A percentile compares a stretch with the other conserved stretches of the same genome.
These are phyloP conservation scores for Tillandsia fasciculata DNA, from an alignment of 176 grass and related monocot genomes.

Conservation along the genomic window DNA sequence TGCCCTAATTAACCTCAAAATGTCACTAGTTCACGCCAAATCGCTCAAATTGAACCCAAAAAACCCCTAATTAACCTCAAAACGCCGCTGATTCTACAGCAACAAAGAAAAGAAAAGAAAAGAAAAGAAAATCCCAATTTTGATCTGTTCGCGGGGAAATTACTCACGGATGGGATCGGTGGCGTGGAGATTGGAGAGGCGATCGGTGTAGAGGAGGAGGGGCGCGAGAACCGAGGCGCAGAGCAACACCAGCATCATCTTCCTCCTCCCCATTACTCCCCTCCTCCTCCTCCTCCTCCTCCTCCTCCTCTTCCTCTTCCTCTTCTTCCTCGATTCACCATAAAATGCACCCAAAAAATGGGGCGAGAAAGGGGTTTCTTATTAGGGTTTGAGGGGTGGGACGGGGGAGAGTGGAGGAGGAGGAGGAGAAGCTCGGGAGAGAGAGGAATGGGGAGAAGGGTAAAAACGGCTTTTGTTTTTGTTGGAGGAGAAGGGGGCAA, in stretches of 20 bases:
- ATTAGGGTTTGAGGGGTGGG: too few relatives aligned
- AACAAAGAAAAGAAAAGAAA: not conserved
- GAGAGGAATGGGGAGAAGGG: too few relatives aligned
- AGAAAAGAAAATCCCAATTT: not conserved
- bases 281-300: constrained; percentile 6
- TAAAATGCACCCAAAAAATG: too few relatives aligned
- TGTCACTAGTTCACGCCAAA: not conserved
- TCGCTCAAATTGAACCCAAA: not conserved
- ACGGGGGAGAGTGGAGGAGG: too few relatives aligned
- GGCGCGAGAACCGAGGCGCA: constrained; percentile 38
- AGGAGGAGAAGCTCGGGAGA: too few relatives aligned
- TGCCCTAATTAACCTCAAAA: not conserved
- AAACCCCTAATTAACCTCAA: not conserved
- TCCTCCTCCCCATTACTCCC: constrained; percentile 26
- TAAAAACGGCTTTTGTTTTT: too few relatives aligned
- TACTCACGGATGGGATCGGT: constrained; percentile 29
- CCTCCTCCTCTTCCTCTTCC: not conserved
- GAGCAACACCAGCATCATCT: constrained; percentile 28
- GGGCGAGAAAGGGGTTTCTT: too few relatives aligned
- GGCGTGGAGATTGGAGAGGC: constrained; percentile 18
- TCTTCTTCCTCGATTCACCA: too few relatives aligned
- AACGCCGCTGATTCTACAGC: not conserved
- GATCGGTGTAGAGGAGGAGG: constrained; percentile 43
- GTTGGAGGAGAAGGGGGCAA: too few relatives aligned
- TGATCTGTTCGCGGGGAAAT: not conserved